A percentile compares a stretch with the other conserved stretches of the same genome.
Conservation (phyloP, 306 rosid species). For the Vigna nakashimae region DNA sequence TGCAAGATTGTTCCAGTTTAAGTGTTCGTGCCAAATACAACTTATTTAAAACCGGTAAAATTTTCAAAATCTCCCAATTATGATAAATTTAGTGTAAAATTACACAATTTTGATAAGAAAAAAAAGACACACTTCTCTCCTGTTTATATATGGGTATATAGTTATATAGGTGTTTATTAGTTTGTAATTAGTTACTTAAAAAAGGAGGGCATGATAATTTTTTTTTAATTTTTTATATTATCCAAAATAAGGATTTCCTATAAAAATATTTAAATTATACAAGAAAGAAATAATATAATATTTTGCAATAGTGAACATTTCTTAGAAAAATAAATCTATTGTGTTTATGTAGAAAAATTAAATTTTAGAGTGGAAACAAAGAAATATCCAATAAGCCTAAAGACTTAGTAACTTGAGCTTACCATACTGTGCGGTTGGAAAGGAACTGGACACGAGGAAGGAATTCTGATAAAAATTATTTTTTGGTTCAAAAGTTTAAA, state of each 20-base stretch:
- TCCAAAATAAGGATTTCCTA: constrained; percentile 4
- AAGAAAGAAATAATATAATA: neutral
- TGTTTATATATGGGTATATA: too few relatives aligned
- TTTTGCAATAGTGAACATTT: neutral
- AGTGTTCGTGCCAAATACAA: too few relatives aligned
- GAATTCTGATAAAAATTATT: neutral
- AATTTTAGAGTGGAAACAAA: constrained; percentile 22
- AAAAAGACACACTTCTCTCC: too few relatives aligned
- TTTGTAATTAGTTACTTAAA: constrained; percentile 6
- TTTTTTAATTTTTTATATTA: neutral
- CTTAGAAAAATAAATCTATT: neutral
- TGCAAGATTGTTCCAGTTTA: constrained; percentile 25
- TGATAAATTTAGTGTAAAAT: too few relatives aligned
- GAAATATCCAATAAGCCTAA: constrained; percentile 8
- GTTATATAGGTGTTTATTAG: neutral
- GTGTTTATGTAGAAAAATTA: neutral
- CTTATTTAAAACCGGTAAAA: too few relatives aligned
- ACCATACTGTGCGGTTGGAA: neutral
- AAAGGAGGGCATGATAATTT: neutral
- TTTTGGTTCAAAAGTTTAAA: neutral
- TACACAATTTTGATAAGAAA: too few relatives aligned
- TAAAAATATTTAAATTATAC: neutral
- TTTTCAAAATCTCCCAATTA: too few relatives aligned
- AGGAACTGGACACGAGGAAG: too few relatives aligned
- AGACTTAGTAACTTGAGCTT: constrained; percentile 31